Conservation (phyloP, 176 grass and related monocot species). For the Triticum dicoccoides region DNA sequence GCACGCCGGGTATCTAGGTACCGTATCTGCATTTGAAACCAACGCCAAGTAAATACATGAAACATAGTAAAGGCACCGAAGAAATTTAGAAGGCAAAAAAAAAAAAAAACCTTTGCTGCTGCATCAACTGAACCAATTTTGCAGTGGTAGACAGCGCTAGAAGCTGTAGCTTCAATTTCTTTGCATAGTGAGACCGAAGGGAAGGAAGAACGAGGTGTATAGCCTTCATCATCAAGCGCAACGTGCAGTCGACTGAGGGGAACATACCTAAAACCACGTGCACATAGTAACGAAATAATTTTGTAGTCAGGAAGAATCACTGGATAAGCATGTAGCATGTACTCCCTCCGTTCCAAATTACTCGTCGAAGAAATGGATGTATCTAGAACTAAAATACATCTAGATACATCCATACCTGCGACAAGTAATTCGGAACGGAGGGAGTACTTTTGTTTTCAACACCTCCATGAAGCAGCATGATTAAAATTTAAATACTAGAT, state of each 20-base stretch:
- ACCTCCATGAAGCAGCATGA: conserved; percentile 12
- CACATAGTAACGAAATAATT: conserved; percentile 11
- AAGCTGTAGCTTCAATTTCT: conserved; percentile 62
- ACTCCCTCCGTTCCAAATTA: not conserved
- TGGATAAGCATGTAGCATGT: not conserved
- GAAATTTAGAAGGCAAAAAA: conserved; percentile 12
- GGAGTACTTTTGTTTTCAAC: conserved; percentile 30
- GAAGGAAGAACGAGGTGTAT: conserved; percentile 49
- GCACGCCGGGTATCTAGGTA: conserved; percentile 53
- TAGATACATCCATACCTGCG: too few species aligned
- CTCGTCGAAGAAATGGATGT: too few species aligned
- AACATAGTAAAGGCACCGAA: not conserved
- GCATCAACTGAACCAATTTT: conserved; percentile 85
- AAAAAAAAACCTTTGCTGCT: conserved; percentile 76
- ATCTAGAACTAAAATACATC: too few species aligned
- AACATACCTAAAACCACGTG: conserved; percentile 69
- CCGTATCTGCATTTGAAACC: conserved; percentile 51
- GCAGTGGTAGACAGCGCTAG: conserved; percentile 63
- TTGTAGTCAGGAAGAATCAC: conserved; percentile 21
- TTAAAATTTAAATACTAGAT: conserved; percentile 33
- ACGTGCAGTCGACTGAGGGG: conserved; percentile 68
- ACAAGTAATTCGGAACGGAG: too few species aligned
- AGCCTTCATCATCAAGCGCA: conserved; percentile 40
- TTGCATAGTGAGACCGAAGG: conserved; percentile 49
- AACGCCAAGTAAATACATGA: conserved; percentile 18